Evolutionary conservation across 805 yeast species (phyloP).

Genomic region (Ogataea kodamae): DNA sequence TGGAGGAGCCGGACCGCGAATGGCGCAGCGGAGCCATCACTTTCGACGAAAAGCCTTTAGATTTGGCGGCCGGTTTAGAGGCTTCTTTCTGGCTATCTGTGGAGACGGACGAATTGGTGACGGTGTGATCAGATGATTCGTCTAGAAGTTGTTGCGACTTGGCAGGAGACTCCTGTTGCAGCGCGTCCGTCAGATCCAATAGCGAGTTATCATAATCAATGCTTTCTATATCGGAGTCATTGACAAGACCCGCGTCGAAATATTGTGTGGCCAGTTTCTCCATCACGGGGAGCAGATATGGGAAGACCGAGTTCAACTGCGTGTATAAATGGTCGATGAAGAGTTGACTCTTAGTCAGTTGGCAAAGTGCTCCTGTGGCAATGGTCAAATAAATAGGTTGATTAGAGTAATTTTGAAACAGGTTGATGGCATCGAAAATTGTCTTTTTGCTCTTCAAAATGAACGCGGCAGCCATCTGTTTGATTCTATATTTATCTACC

Average conservation of each 20-base stretch:
- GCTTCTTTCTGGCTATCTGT: neutral
- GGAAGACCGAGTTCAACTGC: conserved; percentile 21
- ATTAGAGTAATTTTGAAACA: conserved; percentile 17
- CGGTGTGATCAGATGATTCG: too few species aligned
- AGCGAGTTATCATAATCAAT: conserved; percentile 15
- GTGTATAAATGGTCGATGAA: conserved; percentile 17
- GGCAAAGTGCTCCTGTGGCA: conserved; percentile 26
- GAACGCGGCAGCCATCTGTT: conserved; percentile 26
- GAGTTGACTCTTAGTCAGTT: conserved; percentile 22
- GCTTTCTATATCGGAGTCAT: conserved; percentile 14
- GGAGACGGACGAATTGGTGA: neutral
- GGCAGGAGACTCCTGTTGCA: conserved; percentile 16
- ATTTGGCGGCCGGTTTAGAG: conserved; percentile 5
- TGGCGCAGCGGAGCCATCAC: conserved; percentile 21
- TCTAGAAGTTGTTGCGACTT: too few species aligned
- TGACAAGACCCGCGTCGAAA: neutral
- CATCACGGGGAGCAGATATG: conserved; percentile 19
- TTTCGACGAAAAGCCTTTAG: conserved; percentile 19
- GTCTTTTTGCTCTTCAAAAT: conserved; percentile 20
- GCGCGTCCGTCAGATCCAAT: conserved; percentile 26
- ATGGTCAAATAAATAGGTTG: conserved; percentile 17
- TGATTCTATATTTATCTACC: conserved; percentile 23
- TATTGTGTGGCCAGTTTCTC: conserved; percentile 11
- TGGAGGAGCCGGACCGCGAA: conserved; percentile 11
- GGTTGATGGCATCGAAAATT: conserved; percentile 12